phyloP scores from a whole-genome alignment of 75 land plant genomes.

The Pseudotsuga menziesii region DNA sequence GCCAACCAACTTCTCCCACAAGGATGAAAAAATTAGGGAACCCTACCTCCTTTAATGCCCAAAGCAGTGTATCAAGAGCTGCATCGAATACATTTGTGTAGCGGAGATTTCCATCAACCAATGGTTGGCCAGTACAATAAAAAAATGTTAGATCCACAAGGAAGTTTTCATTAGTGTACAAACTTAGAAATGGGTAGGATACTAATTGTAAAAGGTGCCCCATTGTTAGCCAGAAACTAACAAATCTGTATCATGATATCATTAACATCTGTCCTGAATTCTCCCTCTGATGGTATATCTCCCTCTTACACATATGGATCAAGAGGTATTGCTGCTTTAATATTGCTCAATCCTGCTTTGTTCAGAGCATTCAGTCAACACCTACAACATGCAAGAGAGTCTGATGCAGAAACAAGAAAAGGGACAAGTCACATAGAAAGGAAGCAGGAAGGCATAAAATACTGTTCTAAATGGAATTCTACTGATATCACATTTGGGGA shows the following conservation, averaged over 20 bases:
- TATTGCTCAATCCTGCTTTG: conserved; percentile 40
- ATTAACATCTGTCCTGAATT: conserved; percentile 42
- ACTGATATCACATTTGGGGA: background rate
- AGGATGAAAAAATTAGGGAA: conserved; percentile 42
- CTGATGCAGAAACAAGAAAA: background rate
- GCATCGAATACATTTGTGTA: conserved; percentile 74
- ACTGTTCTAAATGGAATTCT: background rate
- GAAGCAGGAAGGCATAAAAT: background rate
- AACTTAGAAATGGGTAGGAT: conserved; percentile 81
- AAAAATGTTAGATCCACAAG: conserved; percentile 75
- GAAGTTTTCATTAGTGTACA: conserved; percentile 44
- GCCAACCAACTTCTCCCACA: conserved; percentile 83
- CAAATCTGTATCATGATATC: conserved; percentile 36
- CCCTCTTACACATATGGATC: conserved; percentile 68
- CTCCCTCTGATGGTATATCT: conserved; percentile 43
- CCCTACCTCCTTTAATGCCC: conserved; percentile 54
- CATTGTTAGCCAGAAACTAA: conserved; percentile 38
- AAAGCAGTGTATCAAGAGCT: conserved; percentile 55
- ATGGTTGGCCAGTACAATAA: conserved; percentile 30
- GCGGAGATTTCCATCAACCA: conserved; percentile 15
- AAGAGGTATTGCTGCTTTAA: conserved; percentile 63
- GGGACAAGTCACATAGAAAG: background rate
- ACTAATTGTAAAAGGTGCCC: conserved; percentile 57
- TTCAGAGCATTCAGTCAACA: conserved; percentile 29
- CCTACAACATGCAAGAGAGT: no score